These are phyloP conservation scores for Alternaria gansuensis DNA, from an alignment of 2,329 filamentous ascomycete species.

Conservation along the genomic window DNA sequence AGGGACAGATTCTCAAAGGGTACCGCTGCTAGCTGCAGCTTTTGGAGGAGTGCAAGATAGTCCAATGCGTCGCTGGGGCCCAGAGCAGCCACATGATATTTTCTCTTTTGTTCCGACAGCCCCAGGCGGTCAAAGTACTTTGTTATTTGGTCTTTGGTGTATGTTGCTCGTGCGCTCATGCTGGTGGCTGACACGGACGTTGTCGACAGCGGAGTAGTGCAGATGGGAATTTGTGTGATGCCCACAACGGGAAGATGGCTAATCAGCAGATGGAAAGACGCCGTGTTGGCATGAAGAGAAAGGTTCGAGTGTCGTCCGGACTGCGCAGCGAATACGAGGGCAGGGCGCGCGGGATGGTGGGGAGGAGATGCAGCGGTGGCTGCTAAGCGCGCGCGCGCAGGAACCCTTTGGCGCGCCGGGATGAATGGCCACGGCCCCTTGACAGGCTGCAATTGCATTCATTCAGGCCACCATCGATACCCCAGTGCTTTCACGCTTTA, in stretches of 20 bases:
- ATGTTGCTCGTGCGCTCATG: slow-evolving; percentile 27
- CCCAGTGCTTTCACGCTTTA: background rate
- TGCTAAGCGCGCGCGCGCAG: slow-evolving; percentile 18
- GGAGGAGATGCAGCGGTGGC: slow-evolving; percentile 8
- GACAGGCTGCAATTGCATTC: slow-evolving; percentile 14
- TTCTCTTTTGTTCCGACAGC: slow-evolving; percentile 37
- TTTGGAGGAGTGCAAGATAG: slow-evolving; percentile 46
- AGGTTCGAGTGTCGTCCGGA: slow-evolving; percentile 9
- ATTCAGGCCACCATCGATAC: slow-evolving; percentile 8
- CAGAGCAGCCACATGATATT: slow-evolving; percentile 36
- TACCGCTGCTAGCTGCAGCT: slow-evolving; percentile 58
- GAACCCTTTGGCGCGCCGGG: slow-evolving; percentile 9
- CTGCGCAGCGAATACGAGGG: slow-evolving; percentile 12
- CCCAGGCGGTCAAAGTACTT: slow-evolving; percentile 51
- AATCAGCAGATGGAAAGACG: background rate
- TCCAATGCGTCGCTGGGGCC: slow-evolving; percentile 34
- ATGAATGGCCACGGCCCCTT: slow-evolving; percentile 12
- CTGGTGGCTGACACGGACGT: slow-evolving; percentile 9
- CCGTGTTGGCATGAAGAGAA: background rate
- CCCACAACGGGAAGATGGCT: background rate
- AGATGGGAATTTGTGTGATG: slow-evolving; percentile 17
- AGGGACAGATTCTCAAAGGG: slow-evolving; percentile 67
- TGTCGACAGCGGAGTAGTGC: slow-evolving; percentile 12
- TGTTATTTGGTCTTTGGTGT: slow-evolving; percentile 41
- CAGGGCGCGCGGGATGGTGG: slow-evolving; percentile 15